These are phyloP conservation scores for Emergomyces orientalis DNA, from an alignment of 2,329 filamentous ascomycete genomes.

Conservation along the genomic window DNA sequence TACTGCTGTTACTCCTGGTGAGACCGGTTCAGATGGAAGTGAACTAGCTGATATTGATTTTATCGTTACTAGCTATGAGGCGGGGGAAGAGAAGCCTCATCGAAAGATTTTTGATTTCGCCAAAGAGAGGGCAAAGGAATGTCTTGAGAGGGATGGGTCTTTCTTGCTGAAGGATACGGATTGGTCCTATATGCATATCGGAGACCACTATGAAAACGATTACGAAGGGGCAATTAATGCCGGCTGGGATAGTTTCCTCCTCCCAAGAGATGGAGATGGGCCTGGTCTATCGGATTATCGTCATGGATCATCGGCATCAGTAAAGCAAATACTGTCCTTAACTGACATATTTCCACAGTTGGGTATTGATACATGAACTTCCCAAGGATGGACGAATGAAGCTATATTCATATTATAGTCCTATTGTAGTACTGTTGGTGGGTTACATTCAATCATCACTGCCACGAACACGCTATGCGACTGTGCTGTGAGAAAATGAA, in stretches of 20 bases:
- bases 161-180: conserved; percentile 9
- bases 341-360: conserved; percentile 10
- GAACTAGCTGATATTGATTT: conserved; percentile 33
- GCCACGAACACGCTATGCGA: background rate
- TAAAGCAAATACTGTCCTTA: conserved; percentile 9
- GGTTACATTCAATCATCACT: background rate
- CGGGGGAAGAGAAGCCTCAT: conserved; percentile 37
- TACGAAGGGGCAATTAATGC: conserved; percentile 30
- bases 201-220: conserved; percentile 38
- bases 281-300: background rate
- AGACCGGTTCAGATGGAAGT: conserved; percentile 17
- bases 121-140: conserved; percentile 22
- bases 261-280: conserved; percentile 12
- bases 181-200: conserved; percentile 35
- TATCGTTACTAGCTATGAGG: conserved; percentile 40
- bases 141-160: background rate
- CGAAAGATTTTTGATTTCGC: conserved; percentile 34
- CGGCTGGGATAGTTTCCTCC: conserved; percentile 28
- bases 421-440: background rate
- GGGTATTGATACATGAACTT: conserved; percentile 4
- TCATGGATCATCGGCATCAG: background rate
- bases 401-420: background rate
- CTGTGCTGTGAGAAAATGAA: background rate
- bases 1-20: background rate
- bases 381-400: background rate